Conservation (phyloP, 2,329 filamentous ascomycete species). For the Pyricularia sp. region DNA sequence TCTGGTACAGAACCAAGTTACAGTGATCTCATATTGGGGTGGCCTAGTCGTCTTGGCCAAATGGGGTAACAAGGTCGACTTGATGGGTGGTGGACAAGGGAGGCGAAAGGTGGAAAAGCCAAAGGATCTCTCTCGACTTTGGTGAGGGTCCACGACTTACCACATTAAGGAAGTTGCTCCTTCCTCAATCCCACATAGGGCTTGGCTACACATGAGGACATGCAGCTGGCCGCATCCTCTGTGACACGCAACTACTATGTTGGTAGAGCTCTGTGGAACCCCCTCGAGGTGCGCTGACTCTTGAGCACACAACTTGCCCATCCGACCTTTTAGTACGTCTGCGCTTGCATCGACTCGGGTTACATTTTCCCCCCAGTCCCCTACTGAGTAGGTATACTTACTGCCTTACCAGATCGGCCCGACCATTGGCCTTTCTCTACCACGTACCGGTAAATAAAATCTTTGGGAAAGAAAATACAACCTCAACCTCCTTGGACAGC, state of each 20-base stretch:
- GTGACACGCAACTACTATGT: not conserved
- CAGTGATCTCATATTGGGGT: not conserved
- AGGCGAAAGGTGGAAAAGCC: not conserved
- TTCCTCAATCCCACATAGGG: not conserved
- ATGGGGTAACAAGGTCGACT: not conserved
- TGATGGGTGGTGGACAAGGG: not conserved
- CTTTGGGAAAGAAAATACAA: not conserved
- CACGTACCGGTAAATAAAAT: not conserved
- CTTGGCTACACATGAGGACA: not conserved
- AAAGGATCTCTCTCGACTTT: not conserved
- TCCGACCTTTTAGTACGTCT: not conserved
- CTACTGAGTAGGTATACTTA: not conserved
- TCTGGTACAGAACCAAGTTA: not conserved
- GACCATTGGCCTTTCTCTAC: not conserved
- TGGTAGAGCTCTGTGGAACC: not conserved
- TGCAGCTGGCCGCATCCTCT: not conserved
- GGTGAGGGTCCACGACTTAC: not conserved
- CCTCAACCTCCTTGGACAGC: not conserved
- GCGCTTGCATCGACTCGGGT: not conserved
- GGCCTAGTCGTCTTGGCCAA: not conserved
- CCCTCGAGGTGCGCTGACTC: not conserved
- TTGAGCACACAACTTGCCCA: not conserved
- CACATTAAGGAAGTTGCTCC: not conserved
- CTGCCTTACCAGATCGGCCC: not conserved
- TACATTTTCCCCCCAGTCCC: not conserved